Evolutionary conservation across 78 protist genomes (phyloP).

Genomic region (Mantamonas sphyraenae): DNA sequence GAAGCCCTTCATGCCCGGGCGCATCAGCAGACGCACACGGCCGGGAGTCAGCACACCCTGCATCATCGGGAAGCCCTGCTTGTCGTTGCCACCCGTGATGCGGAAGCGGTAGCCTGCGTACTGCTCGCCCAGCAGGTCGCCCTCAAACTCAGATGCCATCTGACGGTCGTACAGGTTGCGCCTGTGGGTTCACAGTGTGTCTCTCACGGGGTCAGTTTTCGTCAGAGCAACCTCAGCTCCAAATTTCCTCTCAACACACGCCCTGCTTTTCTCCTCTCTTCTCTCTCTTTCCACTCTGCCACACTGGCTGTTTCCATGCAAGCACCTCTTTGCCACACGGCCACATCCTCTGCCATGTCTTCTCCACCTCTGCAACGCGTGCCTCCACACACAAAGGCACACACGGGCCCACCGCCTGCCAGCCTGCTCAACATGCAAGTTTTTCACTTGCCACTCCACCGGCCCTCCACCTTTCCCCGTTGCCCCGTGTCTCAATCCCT

Average conservation of each 20-base stretch:
- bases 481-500: too few relatives aligned
- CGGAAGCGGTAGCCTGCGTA: constrained; percentile 94
- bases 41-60: constrained; percentile 70
- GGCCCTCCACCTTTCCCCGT: too few relatives aligned
- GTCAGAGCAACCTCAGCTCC: background rate
- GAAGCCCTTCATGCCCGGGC: constrained; percentile 64
- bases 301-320: background rate
- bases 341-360: too few relatives aligned
- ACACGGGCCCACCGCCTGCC: too few relatives aligned
- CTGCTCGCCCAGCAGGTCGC: constrained; percentile 88
- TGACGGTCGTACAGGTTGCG: constrained; percentile 89
- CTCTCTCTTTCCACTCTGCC: too few relatives aligned
- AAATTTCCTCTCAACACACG: too few relatives aligned
- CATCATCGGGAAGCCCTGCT: constrained; percentile 98
- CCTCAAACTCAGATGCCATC: constrained; percentile 88
- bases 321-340: background rate
- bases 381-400: too few relatives aligned
- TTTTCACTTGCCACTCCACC: too few relatives aligned
- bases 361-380: too few relatives aligned
- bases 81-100: constrained; percentile 98
- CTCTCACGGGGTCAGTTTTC: background rate
- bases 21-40: constrained; percentile 93
- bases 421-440: too few relatives aligned
- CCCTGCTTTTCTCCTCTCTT: too few relatives aligned
- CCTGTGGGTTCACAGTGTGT: constrained; percentile 15